Evolutionary conservation across 2,329 filamentous ascomycete species (phyloP).

Genomic region (Aspergillus floridensis): DNA sequence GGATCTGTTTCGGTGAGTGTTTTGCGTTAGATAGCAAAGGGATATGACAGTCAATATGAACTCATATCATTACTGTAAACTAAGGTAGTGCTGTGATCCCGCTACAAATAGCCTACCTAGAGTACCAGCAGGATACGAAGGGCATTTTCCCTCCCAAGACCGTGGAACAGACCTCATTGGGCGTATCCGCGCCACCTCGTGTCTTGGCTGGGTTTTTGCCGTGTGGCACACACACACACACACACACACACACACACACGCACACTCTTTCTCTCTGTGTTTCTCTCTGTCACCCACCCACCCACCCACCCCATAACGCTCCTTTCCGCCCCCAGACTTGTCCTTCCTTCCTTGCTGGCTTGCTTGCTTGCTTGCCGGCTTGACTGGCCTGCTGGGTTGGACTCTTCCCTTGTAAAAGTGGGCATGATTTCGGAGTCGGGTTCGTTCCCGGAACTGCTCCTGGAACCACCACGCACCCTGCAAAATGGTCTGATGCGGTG

Average conservation of each 20-base stretch:
- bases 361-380: no score
- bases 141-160: not conserved
- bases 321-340: not conserved
- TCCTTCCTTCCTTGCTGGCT: not conserved
- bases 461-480: not conserved
- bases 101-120: not conserved
- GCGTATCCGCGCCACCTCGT: not conserved
- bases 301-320: not conserved
- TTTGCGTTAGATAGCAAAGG: not conserved
- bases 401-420: not conserved
- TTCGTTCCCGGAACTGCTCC: not conserved
- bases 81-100: not conserved
- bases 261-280: no score
- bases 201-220: not conserved
- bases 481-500: not conserved
- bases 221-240: not conserved
- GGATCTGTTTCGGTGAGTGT: not conserved
- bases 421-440: not conserved
- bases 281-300: no score
- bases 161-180: not conserved
- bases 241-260: no score
- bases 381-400: no score
- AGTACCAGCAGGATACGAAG: not conserved
- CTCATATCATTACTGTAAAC: no score
- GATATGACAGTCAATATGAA: no score